Evolutionary conservation across 768 basidiomycete genomes (phyloP), one percentile per base, ranked within the genome.

Genomic region (Tylopilus rubrobrunneus): DNA sequence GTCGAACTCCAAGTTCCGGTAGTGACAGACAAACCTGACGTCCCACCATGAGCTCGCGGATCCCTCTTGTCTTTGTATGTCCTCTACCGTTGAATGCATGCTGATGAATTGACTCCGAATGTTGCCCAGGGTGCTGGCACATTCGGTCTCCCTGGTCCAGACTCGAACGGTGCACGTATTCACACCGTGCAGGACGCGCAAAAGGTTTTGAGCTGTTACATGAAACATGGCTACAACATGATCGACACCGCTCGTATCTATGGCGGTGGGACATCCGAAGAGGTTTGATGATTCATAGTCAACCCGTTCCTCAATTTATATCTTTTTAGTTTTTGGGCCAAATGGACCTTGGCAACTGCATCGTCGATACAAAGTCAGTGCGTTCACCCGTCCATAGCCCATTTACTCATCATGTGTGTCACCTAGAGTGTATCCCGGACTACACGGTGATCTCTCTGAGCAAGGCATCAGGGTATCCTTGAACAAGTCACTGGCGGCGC

Each of bases 231-330:
- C 11, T 59, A 61, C 37, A 44, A 47, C n/a, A 47, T 17, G 25
- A 56, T 69, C 41, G 59, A 70, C 37, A 62, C 67, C 7, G 59
- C 58, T 21, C 61, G 56, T n/a, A 12, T 59, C 33, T 63, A 68
- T 36, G 59, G 57, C 9, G 54, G 54, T 40, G 64, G 61, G 19
- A 58, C 59, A 7, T 53, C 61, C 28, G 67, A 70, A 49, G 58
- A 60, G 61, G 65, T 68, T 29, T 7, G 33, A 21, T 40, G 15
- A 19, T 10, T 34, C 33, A 5, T 11, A 14, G 6, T 15, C 33
- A 10, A 45, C 8, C 28, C 17, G 10, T 25, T 45, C 1, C n/a
- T 19, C 27, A 1, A 37, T 42, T 45, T 10, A 11, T 25, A 7
- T 19, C 37, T 37, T 37, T 19, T 19, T 29, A 65, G 58, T 62